Percentiles rank a stretch among this genome's conserved stretches.
These are phyloP conservation scores for Coemansia sp. DNA, from an alignment of 192 early-diverging fungal genomes.

Conservation along the genomic window DNA sequence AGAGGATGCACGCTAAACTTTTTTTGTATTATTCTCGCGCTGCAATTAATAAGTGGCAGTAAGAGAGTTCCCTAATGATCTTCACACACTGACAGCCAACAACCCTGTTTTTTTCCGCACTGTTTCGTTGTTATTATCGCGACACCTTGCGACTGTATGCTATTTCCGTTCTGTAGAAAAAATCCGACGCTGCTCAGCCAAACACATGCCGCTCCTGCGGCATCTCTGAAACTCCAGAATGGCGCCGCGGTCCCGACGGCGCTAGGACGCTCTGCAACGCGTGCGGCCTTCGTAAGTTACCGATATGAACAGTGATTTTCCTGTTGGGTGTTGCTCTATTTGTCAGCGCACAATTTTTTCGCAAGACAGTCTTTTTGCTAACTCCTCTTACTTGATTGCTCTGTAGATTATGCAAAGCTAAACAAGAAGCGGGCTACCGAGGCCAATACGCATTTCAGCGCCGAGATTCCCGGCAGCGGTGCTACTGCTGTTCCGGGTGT, in stretches of 20 bases:
- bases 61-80: too few species aligned
- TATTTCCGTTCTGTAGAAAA: slow-evolving; percentile 33
- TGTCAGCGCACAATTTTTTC: background rate
- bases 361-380: too few species aligned
- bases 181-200: slow-evolving; percentile 57
- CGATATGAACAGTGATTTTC: background rate
- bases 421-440: slow-evolving; percentile 53
- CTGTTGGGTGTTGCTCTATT: background rate
- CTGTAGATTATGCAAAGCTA: slow-evolving; percentile 54
- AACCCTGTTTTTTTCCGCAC: slow-evolving; percentile 2
- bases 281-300: slow-evolving; percentile 81
- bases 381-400: background rate
- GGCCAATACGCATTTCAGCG: slow-evolving; percentile 12
- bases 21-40: background rate
- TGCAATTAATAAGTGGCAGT: too few species aligned
- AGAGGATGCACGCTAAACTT: background rate
- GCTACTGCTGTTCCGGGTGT: slow-evolving; percentile 1
- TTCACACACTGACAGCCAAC: background rate
- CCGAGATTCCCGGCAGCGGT: background rate
- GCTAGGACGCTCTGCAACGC: slow-evolving; percentile 93
- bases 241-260: slow-evolving; percentile 90
- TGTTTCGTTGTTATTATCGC: too few species aligned
- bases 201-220: slow-evolving; percentile 75
- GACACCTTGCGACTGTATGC: too few species aligned
- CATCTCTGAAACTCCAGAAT: slow-evolving; percentile 88